Percentiles rank a stretch among this genome's conserved stretches.
Evolutionary conservation across 2,329 filamentous ascomycete species (phyloP).

Genomic region (Nigrograna mackinnonii): DNA sequence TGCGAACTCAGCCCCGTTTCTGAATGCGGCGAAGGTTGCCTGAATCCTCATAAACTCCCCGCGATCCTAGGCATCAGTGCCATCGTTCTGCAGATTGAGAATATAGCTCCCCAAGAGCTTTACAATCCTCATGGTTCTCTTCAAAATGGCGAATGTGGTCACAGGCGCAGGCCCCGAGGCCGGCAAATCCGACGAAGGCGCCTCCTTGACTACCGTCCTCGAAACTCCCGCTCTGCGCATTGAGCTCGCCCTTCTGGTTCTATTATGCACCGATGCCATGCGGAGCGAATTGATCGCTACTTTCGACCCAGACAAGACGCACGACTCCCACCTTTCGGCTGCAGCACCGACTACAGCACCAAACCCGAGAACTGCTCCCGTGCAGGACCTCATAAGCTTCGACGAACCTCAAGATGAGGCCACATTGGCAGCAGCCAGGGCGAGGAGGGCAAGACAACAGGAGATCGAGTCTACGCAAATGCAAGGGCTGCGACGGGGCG

Average conservation of each 20-base stretch:
- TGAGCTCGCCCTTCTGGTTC: conserved; percentile 51
- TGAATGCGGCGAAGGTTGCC: too few species aligned
- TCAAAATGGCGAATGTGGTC: conserved; percentile 24
- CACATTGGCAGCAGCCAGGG: conserved; percentile 14
- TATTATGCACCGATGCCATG: conserved; percentile 50
- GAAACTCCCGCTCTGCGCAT: conserved; percentile 45
- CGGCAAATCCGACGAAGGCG: conserved; percentile 25
- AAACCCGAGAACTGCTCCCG: conserved; percentile 9
- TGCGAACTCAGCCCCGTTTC: too few species aligned
- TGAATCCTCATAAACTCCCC: too few species aligned
- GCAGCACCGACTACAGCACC: conserved; percentile 6
- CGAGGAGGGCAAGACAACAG: conserved; percentile 42
- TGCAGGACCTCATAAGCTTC: conserved; percentile 33
- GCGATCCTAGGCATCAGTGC: too few species aligned
- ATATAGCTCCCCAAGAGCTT: too few species aligned
- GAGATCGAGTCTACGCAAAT: conserved; percentile 56
- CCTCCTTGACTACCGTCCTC: conserved; percentile 41
- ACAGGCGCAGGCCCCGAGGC: conserved; percentile 18
- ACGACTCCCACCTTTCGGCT: conserved; percentile 10
- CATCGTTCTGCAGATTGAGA: too few species aligned
- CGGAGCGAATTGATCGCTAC: conserved; percentile 31
- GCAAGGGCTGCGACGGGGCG: conserved; percentile 68
- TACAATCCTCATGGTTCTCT: conserved; percentile 16
- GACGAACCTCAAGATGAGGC: conserved; percentile 30
- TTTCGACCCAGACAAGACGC: conserved; percentile 25